Conservation (phyloP, 768 basidiomycete genomes). For the Paxillus involutus region DNA sequence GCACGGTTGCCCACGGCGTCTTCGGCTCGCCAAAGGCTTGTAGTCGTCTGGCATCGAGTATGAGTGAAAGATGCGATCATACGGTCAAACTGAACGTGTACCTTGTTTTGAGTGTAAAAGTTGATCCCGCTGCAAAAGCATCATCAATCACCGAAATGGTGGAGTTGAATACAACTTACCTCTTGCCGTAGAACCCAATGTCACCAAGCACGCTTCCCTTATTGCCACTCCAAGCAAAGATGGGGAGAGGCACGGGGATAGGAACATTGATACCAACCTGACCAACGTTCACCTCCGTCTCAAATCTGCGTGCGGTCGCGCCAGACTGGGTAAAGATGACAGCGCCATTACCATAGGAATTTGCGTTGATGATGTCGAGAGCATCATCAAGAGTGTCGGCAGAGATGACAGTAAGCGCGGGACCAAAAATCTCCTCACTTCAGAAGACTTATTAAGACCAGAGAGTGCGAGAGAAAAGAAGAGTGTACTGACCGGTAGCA, state of each 20-base stretch:
- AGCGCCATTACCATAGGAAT: slow-evolving; percentile 91
- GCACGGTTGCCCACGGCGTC: slow-evolving; percentile 78
- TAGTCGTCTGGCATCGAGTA: slow-evolving; percentile 64
- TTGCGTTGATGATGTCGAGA: slow-evolving; percentile 84
- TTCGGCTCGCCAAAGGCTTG: slow-evolving; percentile 89
- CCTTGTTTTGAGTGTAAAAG: slow-evolving; percentile 97
- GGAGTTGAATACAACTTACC: slow-evolving; percentile 38
- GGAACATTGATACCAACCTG: slow-evolving; percentile 94
- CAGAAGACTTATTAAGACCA: slow-evolving; percentile 1
- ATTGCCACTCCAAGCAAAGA: slow-evolving; percentile 98
- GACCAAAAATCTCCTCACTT: slow-evolving; percentile 96
- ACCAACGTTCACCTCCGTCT: slow-evolving; percentile 82
- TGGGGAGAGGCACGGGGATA: slow-evolving; percentile 88
- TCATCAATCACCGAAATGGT: neutral
- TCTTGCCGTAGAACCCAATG: slow-evolving; percentile 88
- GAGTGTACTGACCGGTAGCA: slow-evolving; percentile 76
- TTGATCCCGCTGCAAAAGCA: slow-evolving; percentile 66
- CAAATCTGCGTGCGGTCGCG: slow-evolving; percentile 92
- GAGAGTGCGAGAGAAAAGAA: neutral
- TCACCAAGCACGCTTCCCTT: slow-evolving; percentile 86
- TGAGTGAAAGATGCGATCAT: slow-evolving; percentile 5
- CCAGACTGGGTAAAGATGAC: slow-evolving; percentile 97
- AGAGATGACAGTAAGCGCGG: slow-evolving; percentile 75
- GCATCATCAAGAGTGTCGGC: slow-evolving; percentile 90
- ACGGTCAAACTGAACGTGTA: slow-evolving; percentile 17